Evolutionary conservation across 179 eudicot genomes (phyloP), one percentile per base, ranked within the genome.

Genomic region (Spergularia azorica): DNA sequence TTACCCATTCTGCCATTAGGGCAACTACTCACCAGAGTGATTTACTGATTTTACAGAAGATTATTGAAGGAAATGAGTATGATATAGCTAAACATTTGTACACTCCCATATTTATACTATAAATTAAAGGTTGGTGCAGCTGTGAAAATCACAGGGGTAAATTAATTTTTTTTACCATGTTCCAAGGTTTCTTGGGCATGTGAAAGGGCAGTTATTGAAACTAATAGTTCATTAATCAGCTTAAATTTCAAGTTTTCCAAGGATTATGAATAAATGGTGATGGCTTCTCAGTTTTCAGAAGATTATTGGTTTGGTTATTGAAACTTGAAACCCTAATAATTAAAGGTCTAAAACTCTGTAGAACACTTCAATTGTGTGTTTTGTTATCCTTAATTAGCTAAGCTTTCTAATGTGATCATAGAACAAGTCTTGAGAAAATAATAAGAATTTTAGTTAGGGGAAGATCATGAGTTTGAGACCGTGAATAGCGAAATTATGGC

Each of bases 161-260:
- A 36, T 2, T 36, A 36, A 36, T 0, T 36, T 36, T 36, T 36
- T 6, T 58, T 16, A 10, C n/a, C 39, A 58, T 59, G 20, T 8
- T 65, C 2, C 16, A 41, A 41, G 32, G 15, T n/a, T 41, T 66
- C 51, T 67, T n/a, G 70, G 70, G 70, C 54, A 43, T 67, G 70
- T 43, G 14, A 43, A 66, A 43, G 15, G 17, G 20, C 51, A 41
- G 21, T 46, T 6, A n/a, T 6, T 6, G 62, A 4, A n/a, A 58
- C 17, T 6, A 18, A 58, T n/a, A 20, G 39, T 9, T 46, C 50
- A 46, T 46, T 46, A 6, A 46, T 9, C 50, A 46, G 50, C 9
- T 6, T 6, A 46, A 46, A 46, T 46, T 46, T 46, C 50, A 46
- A 0, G 50, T 46, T 46, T 46, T 59, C 15, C 18, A 12, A n/a